Conservation (phyloP, 73 alveolate genomes). For the Paramecium tetraurelia region DNA sequence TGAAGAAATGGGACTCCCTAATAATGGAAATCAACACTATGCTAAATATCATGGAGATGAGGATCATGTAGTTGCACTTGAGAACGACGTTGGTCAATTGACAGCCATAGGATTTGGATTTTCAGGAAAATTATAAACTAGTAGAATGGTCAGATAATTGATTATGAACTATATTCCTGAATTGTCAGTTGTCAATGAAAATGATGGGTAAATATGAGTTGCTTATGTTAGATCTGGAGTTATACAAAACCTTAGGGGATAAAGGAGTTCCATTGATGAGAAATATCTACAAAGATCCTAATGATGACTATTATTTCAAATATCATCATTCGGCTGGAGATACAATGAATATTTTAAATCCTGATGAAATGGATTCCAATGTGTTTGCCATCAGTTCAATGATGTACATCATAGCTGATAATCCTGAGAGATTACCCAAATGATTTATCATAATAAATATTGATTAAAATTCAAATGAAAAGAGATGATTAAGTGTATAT, state of each 20-base stretch:
- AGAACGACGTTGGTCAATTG: constrained; percentile 51
- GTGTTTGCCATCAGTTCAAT: constrained; percentile 42
- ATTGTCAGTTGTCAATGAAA: neutral
- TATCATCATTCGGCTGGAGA: constrained; percentile 63
- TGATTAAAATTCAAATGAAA: constrained; percentile 8
- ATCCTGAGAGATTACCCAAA: constrained; percentile 23
- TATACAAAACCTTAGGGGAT: constrained; percentile 51
- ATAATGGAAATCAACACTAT: constrained; percentile 55
- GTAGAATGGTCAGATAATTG: neutral
- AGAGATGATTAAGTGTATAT: neutral
- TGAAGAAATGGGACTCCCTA: constrained; percentile 58
- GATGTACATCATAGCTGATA: constrained; percentile 50
- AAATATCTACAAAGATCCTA: constrained; percentile 51
- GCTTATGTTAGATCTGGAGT: constrained; percentile 10
- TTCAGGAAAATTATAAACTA: constrained; percentile 24
- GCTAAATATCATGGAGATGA: constrained; percentile 33
- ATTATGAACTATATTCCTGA: constrained; percentile 40
- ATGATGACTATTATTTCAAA: constrained; percentile 50
- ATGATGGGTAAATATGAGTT: neutral
- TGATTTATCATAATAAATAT: neutral
- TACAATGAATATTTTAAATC: constrained; percentile 40
- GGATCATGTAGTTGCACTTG: constrained; percentile 54
- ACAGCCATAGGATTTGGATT: constrained; percentile 54
- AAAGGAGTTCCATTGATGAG: constrained; percentile 60
- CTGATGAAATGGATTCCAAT: constrained; percentile 60